Evolutionary conservation across 1,284 basidiomycete genomes (phyloP), one percentile per base, ranked within the genome.

Genomic region (Phellopilus nigrolimitatus): DNA sequence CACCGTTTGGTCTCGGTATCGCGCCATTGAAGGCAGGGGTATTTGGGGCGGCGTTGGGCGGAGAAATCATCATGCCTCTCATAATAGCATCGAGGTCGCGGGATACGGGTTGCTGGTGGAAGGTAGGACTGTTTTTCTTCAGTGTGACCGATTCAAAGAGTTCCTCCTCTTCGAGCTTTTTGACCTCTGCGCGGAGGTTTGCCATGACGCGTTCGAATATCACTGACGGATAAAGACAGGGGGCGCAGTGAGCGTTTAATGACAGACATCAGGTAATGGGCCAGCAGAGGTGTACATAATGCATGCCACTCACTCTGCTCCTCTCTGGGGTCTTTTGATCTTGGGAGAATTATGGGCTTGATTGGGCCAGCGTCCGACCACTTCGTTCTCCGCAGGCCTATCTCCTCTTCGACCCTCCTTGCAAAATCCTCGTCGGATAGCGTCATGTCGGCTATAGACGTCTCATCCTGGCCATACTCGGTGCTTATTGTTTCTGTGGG

Each of bases 401-500:
- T 62, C 50, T 66, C 64, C 22, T 74, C 73, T 48, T 73, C 68
- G 63, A 74, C 74, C 62, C 79, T 83, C 49, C 64, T 63, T 56
- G 75, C 75, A 57, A 87, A 82, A 56, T 80, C 80, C 7, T 63
- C 63, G 59, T 88, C 84, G 10, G 75, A 78, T 19, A 68, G 13
- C 4, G 19, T 13, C 3, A 15, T 25, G 12, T 47, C 37, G 15
- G 10, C 12, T 3, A 34, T 64, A 12, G 71, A 70, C 1, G 82
- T 84, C 58, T 80, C 76, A 62, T 88, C 85, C 21, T 71, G 71
- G 5, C 71, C 75, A 52, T 85, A 82, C 6, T 74, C 69, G 25
- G 83, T 85, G 47, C 81, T 84, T 37, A 88, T 74, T 4, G 85
- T 85, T 56, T 81, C 84, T 12, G 82, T 76, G 15, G 85, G 85